Conservation (phyloP, 2,329 filamentous ascomycete species). For the Aspergillus novoparasiticus region DNA sequence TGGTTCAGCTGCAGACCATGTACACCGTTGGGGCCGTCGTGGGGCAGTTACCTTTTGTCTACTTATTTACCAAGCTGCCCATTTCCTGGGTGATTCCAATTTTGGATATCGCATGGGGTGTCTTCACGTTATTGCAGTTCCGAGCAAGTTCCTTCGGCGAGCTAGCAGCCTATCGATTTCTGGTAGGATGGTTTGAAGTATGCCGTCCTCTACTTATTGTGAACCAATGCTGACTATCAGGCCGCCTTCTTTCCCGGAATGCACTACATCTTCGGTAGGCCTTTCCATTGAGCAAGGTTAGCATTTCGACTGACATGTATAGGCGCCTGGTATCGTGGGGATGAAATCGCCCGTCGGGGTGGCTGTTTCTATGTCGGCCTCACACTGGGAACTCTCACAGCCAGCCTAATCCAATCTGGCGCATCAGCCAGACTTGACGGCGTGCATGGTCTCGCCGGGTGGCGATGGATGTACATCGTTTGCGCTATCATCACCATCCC, state of each 20-base stretch:
- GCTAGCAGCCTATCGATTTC: slow-evolving; percentile 56
- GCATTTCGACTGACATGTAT: no score
- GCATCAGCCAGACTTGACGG: slow-evolving; percentile 46
- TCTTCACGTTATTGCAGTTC: slow-evolving; percentile 61
- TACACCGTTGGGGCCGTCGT: slow-evolving; percentile 55
- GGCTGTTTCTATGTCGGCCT: slow-evolving; percentile 57
- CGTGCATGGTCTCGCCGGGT: slow-evolving; percentile 50
- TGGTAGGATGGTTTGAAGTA: slow-evolving; percentile 56
- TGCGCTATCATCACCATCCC: slow-evolving; percentile 59
- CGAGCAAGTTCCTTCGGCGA: slow-evolving; percentile 54
- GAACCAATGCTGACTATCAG: background rate
- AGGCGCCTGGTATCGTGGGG: slow-evolving; percentile 53
- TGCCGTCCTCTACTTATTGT: no score
- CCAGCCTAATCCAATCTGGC: slow-evolving; percentile 53
- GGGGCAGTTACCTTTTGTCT: slow-evolving; percentile 56
- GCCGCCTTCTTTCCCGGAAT: slow-evolving; percentile 44
- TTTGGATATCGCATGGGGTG: slow-evolving; percentile 57
- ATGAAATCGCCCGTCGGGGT: slow-evolving; percentile 52
- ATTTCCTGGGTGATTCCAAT: slow-evolving; percentile 56
- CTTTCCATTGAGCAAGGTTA: no score
- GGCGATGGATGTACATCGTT: slow-evolving; percentile 63
- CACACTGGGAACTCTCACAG: slow-evolving; percentile 55
- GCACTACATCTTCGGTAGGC: slow-evolving; percentile 38
- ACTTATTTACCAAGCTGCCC: slow-evolving; percentile 50
- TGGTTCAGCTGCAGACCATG: slow-evolving; percentile 59